Percentiles rank a stretch among this genome's conserved stretches.
These are phyloP conservation scores for Citeromyces siamensis DNA, from an alignment of 1,139 yeast species.

Conservation along the genomic window DNA sequence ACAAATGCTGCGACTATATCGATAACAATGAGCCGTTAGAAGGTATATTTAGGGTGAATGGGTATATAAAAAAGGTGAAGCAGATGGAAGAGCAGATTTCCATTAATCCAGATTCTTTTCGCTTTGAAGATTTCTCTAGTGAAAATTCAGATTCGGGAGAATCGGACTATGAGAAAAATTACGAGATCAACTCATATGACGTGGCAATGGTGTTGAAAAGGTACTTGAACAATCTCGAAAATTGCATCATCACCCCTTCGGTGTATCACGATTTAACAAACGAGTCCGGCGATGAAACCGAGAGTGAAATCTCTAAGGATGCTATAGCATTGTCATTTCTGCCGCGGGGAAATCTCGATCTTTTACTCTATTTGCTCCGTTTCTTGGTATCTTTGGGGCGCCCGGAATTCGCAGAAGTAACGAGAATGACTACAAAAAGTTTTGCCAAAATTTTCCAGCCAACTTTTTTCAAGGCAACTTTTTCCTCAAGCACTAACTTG, in stretches of 20 bases:
- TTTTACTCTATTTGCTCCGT: constrained; percentile 15
- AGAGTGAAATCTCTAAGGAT: not conserved
- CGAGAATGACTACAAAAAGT: constrained; percentile 19
- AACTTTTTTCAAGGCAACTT: constrained; percentile 18
- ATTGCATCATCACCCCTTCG: constrained; percentile 14
- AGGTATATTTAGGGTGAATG: constrained; percentile 21
- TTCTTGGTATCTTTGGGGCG: constrained; percentile 14
- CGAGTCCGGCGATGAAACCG: constrained; percentile 5
- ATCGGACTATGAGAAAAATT: not conserved
- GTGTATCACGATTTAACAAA: constrained; percentile 11
- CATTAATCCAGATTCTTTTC: constrained; percentile 2
- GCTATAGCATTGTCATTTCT: not conserved
- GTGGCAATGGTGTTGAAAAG: constrained; percentile 22
- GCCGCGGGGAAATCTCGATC: constrained; percentile 9
- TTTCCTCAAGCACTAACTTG: constrained; percentile 14
- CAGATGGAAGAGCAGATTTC: constrained; percentile 14
- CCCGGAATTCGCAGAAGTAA: constrained; percentile 12
- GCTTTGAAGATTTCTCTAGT: not conserved
- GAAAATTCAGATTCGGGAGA: constrained; percentile 8
- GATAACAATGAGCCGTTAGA: constrained; percentile 13
- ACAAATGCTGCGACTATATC: constrained; percentile 17
- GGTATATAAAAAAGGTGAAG: constrained; percentile 18
- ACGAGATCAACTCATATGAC: constrained; percentile 16
- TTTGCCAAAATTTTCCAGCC: constrained; percentile 20
- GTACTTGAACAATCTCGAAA: constrained; percentile 18